Evolutionary conservation across 179 eudicot species (phyloP).

Genomic region (Drosera spatulata): DNA sequence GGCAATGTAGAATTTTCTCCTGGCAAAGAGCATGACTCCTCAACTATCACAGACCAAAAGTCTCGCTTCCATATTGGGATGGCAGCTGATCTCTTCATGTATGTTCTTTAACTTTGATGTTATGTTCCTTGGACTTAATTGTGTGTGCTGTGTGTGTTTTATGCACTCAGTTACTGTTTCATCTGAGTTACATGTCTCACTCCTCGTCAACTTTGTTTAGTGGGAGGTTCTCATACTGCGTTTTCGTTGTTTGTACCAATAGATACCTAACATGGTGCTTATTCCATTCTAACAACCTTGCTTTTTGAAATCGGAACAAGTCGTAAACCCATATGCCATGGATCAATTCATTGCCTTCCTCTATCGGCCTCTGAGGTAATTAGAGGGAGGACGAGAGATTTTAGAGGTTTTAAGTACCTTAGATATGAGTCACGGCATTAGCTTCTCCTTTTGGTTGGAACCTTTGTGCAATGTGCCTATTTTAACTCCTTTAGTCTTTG

Average conservation of each 20-base stretch:
- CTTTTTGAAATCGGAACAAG: neutral
- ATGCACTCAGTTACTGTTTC: neutral
- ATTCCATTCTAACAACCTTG: neutral
- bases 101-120: slow-evolving; percentile 9
- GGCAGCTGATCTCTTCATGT: slow-evolving; percentile 90
- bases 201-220: neutral
- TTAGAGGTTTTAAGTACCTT: too few species aligned
- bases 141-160: neutral
- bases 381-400: too few species aligned
- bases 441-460: too few species aligned
- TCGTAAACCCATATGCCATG: neutral
- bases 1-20: slow-evolving; percentile 92
- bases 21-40: slow-evolving; percentile 95
- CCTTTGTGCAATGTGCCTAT: too few species aligned
- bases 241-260: neutral
- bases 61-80: slow-evolving; percentile 77
- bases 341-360: too few species aligned
- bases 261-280: neutral
- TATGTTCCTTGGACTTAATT: neutral
- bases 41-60: slow-evolving; percentile 61
- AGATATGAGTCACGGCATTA: too few species aligned
- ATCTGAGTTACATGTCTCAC: too few species aligned
- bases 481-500: too few species aligned
- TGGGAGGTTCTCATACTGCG: neutral
- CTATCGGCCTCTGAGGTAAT: too few species aligned